Base-by-base conservation (phyloP, 768 basidiomycete genomes). In the Naganishia onofrii region DNA sequence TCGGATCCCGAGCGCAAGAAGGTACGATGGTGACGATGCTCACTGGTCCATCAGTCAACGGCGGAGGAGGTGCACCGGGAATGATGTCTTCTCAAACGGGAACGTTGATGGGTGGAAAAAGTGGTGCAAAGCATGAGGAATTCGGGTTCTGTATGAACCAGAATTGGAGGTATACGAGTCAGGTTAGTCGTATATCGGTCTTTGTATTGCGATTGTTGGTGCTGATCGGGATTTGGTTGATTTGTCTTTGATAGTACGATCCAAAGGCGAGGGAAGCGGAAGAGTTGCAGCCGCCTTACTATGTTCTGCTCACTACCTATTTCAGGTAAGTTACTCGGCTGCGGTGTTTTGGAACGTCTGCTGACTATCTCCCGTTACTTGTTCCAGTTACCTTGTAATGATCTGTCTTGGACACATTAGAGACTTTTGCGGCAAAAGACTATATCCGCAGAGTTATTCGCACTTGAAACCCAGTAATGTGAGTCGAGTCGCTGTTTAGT, bases 341-440 rank as follows among this genome's bases (percentile, higher is more conserved):
- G 17, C 1, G 5, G 48, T 34, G 52, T 38, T 7, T 8, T 42
- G 42, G n/a, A 17, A 29, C 44, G 31, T 3, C 42, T 19, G 34
- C 21, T 44, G n/a, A 66, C n/a, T 8, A 38, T 57, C 51, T 5
- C 29, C 38, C 5, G 8, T 57, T 32, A 7, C 19, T 46, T 21
- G 51, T 26, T 0, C 10, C 70, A 89, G 90, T 83, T 98, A 95
- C 83, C 86, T 98, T 75, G 85, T 97, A 70, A 87, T 98, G 68
- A 95, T 98, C 74, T 85, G 87, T 73, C 82, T 99, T 56, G 96
- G 96, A 23, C 96, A 98, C 77, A 82, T 94, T 55, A 88, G 95
- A 67, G 96, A 99, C 82, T 99, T 97, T 78, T 82, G 98, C 72
- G 95, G 95, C 28, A 98, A 96, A 82, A 85, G 88, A 53, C 84